Evolutionary conservation across 306 rosid genomes (phyloP), one percentile per base, ranked within the genome.

Genomic region (Phaseolus lunatus): DNA sequence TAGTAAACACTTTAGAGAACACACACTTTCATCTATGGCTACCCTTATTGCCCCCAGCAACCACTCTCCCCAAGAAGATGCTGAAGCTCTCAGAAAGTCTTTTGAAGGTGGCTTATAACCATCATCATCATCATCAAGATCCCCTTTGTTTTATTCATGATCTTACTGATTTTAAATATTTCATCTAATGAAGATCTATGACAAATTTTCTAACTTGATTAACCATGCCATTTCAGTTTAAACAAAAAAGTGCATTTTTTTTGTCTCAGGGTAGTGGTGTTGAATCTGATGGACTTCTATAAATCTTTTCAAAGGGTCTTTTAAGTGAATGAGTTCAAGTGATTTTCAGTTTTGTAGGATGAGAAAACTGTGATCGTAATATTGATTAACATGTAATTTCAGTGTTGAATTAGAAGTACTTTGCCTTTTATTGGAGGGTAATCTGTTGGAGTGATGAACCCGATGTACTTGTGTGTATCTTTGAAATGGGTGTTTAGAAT

Each of bases 81-180:
- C 96, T 7, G 89, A 92, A 82, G 72, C 80, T 83, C 86, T 92
- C 79, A 77, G 69, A 62, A 87, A 75, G 6, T 64, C 96, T 82
- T 78, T 70, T 15, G 33, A 76, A 84, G 97, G 97, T 87, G 1
- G 19, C 13, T 39, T 39, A 0, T 43, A 15, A 39, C 2, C 11
- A 81, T 31, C 67, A 68, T 15, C 66, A 18, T 2, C 48, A 48
- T 33, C 9, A 76, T 43, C 52, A 75, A 13, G 44, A 23, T 1
- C 57, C 53, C 50, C 10, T 64, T 29, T 39, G 29, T 5, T 35
- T 47, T 44, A 3, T 61, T 49, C 35, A 41, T 29, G 67, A 63
- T 4, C 24, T 63, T n/a, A 4, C 6, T 37, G 41, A 59, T 26
- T 27, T 59, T 29, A 22, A 27, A 29, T 26, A 26, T 27, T 58